Evolutionary conservation across 2,329 filamentous ascomycete species (phyloP), one percentile per base, ranked within the genome.

Genomic region (Hypoxylon sp.): DNA sequence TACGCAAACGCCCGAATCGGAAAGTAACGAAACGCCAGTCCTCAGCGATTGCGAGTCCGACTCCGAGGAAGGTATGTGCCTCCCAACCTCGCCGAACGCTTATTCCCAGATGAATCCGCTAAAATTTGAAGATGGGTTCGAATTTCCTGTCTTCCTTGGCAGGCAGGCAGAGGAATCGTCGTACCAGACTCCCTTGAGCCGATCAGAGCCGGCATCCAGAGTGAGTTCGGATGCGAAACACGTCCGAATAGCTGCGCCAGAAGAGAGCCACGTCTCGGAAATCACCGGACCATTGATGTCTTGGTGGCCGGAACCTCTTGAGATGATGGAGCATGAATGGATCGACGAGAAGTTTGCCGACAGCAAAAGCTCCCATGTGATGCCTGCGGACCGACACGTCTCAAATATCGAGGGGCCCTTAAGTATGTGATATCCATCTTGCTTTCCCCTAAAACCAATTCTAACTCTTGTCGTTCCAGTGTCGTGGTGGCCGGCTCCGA

Each of bases 111-210:
- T n/a, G 34, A 62, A 53, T 34, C 67, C 73, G 48, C 50, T 75
- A 54, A 70, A 63, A 54, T 66, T 65, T 39, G 72, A 71, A 52
- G 71, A 73, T 53, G 70, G 67, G 1, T 71, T 73, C 58, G 69
- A 72, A 58, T 76, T 76, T 54, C 74, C 74, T 53, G 64, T 76
- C 41, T 76, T 76, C 67, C 69, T 76, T 11, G 74, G 74, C 16
- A 51, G 72, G 7, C 74, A 76, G 50, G 60, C 64, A n/a, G 73
- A 73, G 19, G 71, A 73, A 30, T 29, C 14, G 21, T 46, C 34
- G 43, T 29, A 16, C 12, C 51, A 5, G 21, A 29, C 55, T n/a
- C 21, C 54, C 19, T 16, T 39, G 4, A 14, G 29, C 25, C 51
- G 23, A 21, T 54, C 48, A 45, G 37, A 41, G 9, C 48, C 32